Evolutionary conservation across 257 asterid genomes (phyloP), one percentile per base, ranked within the genome.

Genomic region (Anisodus acutangulus): DNA sequence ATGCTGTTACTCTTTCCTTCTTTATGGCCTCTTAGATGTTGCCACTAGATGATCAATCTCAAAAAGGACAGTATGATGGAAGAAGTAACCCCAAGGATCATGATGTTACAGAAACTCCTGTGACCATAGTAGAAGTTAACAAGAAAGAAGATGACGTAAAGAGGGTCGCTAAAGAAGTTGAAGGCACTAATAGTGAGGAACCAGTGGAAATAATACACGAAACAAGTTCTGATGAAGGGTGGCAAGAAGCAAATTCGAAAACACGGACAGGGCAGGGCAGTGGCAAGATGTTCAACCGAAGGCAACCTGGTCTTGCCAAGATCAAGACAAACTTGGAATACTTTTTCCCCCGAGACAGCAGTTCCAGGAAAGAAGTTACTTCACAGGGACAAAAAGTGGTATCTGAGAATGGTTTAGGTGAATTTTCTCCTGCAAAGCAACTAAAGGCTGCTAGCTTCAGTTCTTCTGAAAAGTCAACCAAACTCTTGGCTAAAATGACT

Each of bases 221-320:
- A 85, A 82, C 85, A 22, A 92, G 89, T 81, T 91, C 96, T 37
- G 98, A 95, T 54, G 95, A 93, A 84, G 99, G 98, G 71, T 97
- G 99, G 99, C 97, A 94, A 86, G 98, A 94, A 89, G 99, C 99
- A 78, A 91, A 89, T 84, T 83, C 97, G 2, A 95, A 92, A 91
- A 92, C 96, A 70, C 91, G 98, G 79, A 89, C 93, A 10, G 93
- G 92, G 53, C 91, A 88, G 82, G 90, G 90, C 63, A 83, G 92
- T 78, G 74, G 93, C 41, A 90, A 91, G 89, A 95, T 93, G 87
- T 88, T 82, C 81, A 91, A 88, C 90, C 86, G 90, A 85, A 92
- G 90, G 89, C 92, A 89, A 62, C 98, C 93, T 11, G 89, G 88
- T 89, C 97, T 93, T 82, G 84, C 97, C 76, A 94, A 91, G 91